Conservation (phyloP, 108 stramenopile genomes). For the Stephanodiscus triporus region DNA sequence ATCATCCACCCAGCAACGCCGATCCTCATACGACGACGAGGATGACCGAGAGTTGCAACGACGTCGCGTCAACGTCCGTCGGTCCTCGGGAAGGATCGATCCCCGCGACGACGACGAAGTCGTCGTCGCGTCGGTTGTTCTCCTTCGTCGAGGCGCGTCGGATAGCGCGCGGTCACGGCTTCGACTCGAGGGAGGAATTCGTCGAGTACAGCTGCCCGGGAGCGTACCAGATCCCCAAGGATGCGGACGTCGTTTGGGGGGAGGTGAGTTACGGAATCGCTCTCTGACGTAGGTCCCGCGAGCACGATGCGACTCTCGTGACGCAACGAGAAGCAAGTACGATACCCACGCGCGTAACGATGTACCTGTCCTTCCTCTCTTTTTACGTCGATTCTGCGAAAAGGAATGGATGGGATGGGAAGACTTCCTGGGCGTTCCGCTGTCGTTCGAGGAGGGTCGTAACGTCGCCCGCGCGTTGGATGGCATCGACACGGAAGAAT, state of each 20-base stretch:
- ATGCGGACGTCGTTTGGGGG: conserved; percentile 67
- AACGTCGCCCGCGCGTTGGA: conserved; percentile 43
- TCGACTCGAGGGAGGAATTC: conserved; percentile 63
- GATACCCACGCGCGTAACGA: too few relatives aligned
- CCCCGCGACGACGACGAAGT: not conserved
- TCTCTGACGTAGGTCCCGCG: not conserved
- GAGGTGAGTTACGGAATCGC: conserved; percentile 16
- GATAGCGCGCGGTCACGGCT: conserved; percentile 71
- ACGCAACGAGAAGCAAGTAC: too few relatives aligned
- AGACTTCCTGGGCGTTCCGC: conserved; percentile 65
- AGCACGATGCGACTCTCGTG: too few relatives aligned
- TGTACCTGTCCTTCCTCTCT: too few relatives aligned
- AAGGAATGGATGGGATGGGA: conserved; percentile 73
- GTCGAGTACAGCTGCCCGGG: conserved; percentile 71
- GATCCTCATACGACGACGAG: not conserved
- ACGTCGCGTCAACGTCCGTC: not conserved
- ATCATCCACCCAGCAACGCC: not conserved
- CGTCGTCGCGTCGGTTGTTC: conserved; percentile 37
- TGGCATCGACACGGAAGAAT: conserved; percentile 45
- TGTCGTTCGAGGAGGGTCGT: conserved; percentile 42
- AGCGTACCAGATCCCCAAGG: conserved; percentile 76
- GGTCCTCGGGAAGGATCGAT: too few relatives aligned
- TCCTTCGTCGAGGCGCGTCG: conserved; percentile 68
- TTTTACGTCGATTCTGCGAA: too few relatives aligned
- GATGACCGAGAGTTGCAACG: not conserved